Conservation (phyloP, 2,329 filamentous ascomycete species). For the Samsoniella hepiali region DNA sequence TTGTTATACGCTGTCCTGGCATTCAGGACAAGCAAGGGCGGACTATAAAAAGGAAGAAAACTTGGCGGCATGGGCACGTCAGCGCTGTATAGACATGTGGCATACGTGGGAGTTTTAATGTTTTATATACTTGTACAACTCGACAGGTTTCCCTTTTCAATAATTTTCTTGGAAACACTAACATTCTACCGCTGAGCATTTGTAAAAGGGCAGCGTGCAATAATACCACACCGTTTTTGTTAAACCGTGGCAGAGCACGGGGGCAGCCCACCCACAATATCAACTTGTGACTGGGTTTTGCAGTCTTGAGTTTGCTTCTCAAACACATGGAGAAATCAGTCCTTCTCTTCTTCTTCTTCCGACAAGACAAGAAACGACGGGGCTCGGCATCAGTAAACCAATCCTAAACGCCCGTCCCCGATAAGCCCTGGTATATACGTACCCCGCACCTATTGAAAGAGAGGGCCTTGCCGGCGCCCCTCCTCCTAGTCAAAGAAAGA, state of each 20-base stretch:
- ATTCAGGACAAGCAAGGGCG: neutral
- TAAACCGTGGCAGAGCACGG: too few species aligned
- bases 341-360: too few species aligned
- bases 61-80: neutral
- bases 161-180: neutral
- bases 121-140: neutral
- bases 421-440: neutral
- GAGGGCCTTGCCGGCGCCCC: neutral
- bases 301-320: too few species aligned
- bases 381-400: too few species aligned
- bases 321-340: too few species aligned
- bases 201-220: too few species aligned
- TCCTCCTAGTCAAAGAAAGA: neutral
- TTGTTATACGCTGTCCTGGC: neutral
- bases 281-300: too few species aligned
- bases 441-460: neutral
- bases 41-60: neutral
- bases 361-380: too few species aligned
- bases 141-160: neutral
- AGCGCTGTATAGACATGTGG: neutral
- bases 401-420: too few species aligned
- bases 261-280: too few species aligned
- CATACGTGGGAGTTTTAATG: constrained; percentile 5
- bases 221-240: too few species aligned
- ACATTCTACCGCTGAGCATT: too few species aligned